phyloP scores from a whole-genome alignment of 2,329 filamentous ascomycete genomes.

The Colletotrichum plurivorum region DNA sequence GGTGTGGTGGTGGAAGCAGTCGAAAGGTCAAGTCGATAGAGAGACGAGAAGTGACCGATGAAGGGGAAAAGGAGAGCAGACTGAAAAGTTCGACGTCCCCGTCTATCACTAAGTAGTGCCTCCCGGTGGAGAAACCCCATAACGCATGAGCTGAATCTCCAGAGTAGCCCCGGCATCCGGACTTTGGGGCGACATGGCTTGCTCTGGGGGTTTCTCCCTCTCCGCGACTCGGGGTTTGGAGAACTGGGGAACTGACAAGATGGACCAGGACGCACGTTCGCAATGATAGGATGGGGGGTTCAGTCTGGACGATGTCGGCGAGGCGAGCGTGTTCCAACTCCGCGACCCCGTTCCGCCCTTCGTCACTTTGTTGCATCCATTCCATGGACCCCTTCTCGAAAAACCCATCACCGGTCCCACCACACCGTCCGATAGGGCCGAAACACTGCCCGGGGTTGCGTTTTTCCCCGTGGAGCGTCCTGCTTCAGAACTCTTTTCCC shows the following conservation, averaged over 20 bases:
- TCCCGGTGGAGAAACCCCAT: constrained; percentile 23
- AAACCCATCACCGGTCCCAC: not conserved
- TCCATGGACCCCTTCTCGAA: not conserved
- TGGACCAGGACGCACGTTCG: not conserved
- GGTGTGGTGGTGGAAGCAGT: no score
- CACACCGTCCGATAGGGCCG: constrained; percentile 2
- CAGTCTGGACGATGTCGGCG: not conserved
- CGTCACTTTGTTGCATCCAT: not conserved
- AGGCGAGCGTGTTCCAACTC: not conserved
- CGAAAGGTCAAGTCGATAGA: constrained; percentile 4
- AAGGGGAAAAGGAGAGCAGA: not conserved
- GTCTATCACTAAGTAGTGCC: constrained; percentile 17
- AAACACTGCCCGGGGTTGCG: constrained; percentile 20
- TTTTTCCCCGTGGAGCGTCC: constrained; percentile 29
- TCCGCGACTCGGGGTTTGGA: not conserved
- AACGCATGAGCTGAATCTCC: constrained; percentile 7
- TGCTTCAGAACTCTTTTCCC: constrained; percentile 21
- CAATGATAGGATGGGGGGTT: not conserved
- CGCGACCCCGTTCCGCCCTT: not conserved
- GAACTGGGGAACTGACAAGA: not conserved
- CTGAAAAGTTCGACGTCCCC: constrained; percentile 4
- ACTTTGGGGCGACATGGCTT: not conserved
- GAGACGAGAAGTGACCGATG: not conserved
- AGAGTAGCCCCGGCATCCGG: not conserved
- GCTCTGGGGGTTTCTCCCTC: not conserved